These are phyloP conservation scores for Aspergillus pseudoterreus DNA, from an alignment of 2,329 filamentous ascomycete species.

Conservation along the genomic window DNA sequence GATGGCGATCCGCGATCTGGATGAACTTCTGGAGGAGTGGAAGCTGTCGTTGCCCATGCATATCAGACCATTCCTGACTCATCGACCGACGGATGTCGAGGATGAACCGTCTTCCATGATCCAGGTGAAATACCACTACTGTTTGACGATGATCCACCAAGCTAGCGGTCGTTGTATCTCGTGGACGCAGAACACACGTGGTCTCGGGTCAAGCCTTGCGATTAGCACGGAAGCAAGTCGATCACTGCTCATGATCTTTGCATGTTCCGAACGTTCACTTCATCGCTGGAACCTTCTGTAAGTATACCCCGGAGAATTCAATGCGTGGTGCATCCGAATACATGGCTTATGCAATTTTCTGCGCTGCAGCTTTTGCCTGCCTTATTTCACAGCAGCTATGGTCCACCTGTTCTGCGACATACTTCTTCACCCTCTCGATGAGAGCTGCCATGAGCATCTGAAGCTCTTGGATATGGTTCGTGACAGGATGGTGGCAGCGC, in stretches of 20 bases:
- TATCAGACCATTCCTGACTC: background rate
- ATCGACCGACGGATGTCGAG: background rate
- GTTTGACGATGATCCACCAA: constrained; percentile 12
- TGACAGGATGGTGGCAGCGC: background rate
- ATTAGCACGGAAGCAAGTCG: constrained; percentile 9
- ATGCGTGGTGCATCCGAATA: too few relatives aligned
- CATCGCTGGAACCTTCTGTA: constrained; percentile 1
- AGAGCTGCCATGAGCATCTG: constrained; percentile 1
- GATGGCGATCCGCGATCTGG: constrained; percentile 6
- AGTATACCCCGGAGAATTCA: background rate
- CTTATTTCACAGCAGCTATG: constrained; percentile 4
- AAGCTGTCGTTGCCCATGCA: constrained; percentile 4
- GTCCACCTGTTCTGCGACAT: constrained; percentile 11
- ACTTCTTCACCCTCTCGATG: constrained; percentile 6
- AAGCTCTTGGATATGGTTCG: background rate
- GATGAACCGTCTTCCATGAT: constrained; percentile 1
- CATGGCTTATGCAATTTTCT: background rate
- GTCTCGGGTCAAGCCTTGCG: constrained; percentile 7
- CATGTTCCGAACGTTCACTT: background rate
- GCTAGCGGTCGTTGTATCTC: constrained; percentile 8
- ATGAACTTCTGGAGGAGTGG: constrained; percentile 8
- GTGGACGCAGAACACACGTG: constrained; percentile 8
- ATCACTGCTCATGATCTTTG: constrained; percentile 6
- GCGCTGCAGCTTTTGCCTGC: constrained; percentile 6
- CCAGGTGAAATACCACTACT: constrained; percentile 12